Base-by-base conservation (phyloP, 305 asterid genomes). In the Vinca major region DNA sequence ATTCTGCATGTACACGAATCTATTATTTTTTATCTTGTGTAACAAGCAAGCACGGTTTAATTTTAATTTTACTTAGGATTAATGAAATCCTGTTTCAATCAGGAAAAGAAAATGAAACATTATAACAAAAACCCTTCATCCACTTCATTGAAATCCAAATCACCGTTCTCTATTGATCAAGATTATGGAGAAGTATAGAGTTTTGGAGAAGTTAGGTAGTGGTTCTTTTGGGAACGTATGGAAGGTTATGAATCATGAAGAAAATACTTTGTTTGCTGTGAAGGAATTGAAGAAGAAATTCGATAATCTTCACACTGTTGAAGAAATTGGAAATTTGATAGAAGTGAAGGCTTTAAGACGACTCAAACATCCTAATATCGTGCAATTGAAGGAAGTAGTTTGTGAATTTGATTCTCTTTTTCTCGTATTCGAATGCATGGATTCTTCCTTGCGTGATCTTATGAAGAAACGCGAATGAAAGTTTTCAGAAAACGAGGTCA, bases 341-440 rank as follows among this genome's bases (percentile, higher is more conserved):
- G 84, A 88, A 77, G 80, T 71, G 71, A 87, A 90, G 95, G 83
- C 90, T 6, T 75, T 90, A 80, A 83, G 84, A 88, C 74, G 79
- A 74, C 88, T 26, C 33, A 26, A 26, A 91, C 97, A 90, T 77
- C 84, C 86, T 10, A 90, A 90, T 71, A 79, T 90, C 36, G 87
- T 88, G 66, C 86, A 84, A 89, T 95, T 90, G 62, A 85, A 83
- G 86, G 96, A 88, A 83, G 97, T 88, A 20, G 82, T 90, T 36
- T 79, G 89, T 72, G 91, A 88, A 72, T 74, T 78, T 73, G 89
- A 82, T 69, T 80, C 76, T 65, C 74, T 90, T 81, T 90, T 79
- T 80, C 85, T 90, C 45, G 91, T 90, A 70, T 90, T 90, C 62
- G 97, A 90, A 77, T 86, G 84, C 82, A 86, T 90, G 97, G 95